These are phyloP conservation scores for Melampsora medusae DNA, from an alignment of 1,284 basidiomycete species.

Conservation along the genomic window DNA sequence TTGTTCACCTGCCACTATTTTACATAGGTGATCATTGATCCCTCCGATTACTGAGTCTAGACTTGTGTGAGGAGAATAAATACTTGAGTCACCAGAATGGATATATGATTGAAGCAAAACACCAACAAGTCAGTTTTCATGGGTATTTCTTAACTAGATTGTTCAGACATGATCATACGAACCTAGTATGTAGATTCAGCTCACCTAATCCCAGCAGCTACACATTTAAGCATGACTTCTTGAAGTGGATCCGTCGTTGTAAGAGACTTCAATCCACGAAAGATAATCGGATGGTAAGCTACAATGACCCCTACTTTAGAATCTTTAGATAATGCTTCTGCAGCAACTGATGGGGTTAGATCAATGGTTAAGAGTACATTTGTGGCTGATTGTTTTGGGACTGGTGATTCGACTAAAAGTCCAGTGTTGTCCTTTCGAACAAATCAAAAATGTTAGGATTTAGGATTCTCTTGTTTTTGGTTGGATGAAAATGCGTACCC, in stretches of 20 bases:
- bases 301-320: slow-evolving; percentile 27
- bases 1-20: slow-evolving; percentile 1
- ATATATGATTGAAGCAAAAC: not conserved
- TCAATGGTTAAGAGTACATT: slow-evolving; percentile 38
- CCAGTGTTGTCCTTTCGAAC: slow-evolving; percentile 30
- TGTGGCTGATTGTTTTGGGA: slow-evolving; percentile 3
- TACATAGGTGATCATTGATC: slow-evolving; percentile 35
- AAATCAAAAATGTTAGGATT: too few relatives aligned
- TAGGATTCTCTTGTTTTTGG: not conserved
- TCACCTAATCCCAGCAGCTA: slow-evolving; percentile 33
- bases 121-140: too few relatives aligned
- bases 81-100: not conserved
- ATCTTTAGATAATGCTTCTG: slow-evolving; percentile 25
- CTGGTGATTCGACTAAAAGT: slow-evolving; percentile 29
- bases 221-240: slow-evolving; percentile 34
- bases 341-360: slow-evolving; percentile 22
- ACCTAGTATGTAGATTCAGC: not conserved
- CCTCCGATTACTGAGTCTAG: slow-evolving; percentile 36
- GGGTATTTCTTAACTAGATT: too few relatives aligned
- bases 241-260: slow-evolving; percentile 23
- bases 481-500: slow-evolving; percentile 14
- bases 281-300: slow-evolving; percentile 38
- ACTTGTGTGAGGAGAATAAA: slow-evolving; percentile 42
- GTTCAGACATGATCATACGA: not conserved
- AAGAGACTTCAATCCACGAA: slow-evolving; percentile 16